These are phyloP conservation scores for Coprinellus micaceus DNA, from an alignment of 768 basidiomycete species.

Conservation along the genomic window DNA sequence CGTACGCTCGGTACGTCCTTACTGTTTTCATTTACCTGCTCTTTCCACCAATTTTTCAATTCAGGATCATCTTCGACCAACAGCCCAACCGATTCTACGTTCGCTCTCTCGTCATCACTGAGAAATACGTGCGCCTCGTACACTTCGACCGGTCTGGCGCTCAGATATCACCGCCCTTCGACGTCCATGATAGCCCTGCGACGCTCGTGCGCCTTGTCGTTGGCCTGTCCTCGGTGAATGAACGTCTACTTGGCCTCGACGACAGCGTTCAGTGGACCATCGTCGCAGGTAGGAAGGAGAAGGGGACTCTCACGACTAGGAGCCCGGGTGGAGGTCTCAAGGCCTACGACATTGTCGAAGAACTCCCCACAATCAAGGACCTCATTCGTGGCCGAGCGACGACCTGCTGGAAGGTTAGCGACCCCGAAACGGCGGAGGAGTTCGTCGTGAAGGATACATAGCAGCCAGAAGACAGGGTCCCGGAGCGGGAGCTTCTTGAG, in stretches of 20 bases:
- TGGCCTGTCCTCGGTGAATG: neutral
- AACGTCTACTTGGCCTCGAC: neutral
- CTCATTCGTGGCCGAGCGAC: neutral
- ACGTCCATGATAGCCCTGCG: conserved; percentile 1
- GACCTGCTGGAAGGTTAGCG: neutral
- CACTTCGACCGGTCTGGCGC: conserved; percentile 5
- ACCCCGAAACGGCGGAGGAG: neutral
- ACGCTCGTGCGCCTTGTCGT: conserved; percentile 1
- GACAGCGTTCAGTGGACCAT: neutral
- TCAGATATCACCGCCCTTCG: neutral
- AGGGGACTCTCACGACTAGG: neutral
- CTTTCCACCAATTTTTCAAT: too few relatives aligned
- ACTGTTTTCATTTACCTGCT: too few relatives aligned
- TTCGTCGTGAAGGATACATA: neutral
- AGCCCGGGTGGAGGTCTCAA: neutral
- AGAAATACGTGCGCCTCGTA: neutral
- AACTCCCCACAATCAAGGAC: neutral
- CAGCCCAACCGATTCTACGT: conserved; percentile 1
- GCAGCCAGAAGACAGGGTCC: neutral
- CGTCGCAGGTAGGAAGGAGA: neutral
- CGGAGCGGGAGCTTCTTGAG: neutral
- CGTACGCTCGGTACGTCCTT: too few relatives aligned
- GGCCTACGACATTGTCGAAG: neutral
- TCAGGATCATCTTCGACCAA: too few relatives aligned
- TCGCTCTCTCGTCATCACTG: neutral